These are phyloP conservation scores for Botrytis byssoidea DNA, from an alignment of 2,329 filamentous ascomycete species.

Conservation along the genomic window DNA sequence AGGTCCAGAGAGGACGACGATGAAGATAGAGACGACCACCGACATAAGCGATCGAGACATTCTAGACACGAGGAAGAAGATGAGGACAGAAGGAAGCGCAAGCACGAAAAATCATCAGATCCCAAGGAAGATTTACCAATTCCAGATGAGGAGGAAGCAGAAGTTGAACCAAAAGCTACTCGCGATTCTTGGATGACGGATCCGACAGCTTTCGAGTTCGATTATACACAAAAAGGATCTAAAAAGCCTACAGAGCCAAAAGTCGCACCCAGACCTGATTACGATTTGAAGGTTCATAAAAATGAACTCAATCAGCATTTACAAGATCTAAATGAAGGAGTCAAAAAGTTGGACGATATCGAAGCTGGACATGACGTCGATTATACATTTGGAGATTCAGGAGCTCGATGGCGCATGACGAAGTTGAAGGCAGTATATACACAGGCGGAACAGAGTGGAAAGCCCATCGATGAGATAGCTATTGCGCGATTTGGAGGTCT, in stretches of 20 bases:
- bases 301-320: conserved; percentile 78
- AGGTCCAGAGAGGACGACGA: conserved; percentile 34
- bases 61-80: conserved; percentile 40
- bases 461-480: conserved; percentile 78
- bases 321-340: conserved; percentile 54
- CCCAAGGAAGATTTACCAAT: conserved; percentile 52
- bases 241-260: conserved; percentile 52
- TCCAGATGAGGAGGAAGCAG: conserved; percentile 50
- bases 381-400: conserved; percentile 86
- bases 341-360: conserved; percentile 51
- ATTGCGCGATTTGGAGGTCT: conserved; percentile 78
- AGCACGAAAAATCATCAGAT: conserved; percentile 46
- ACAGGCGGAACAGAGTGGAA: conserved; percentile 69
- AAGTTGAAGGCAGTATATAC: conserved; percentile 85
- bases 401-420: conserved; percentile 94
- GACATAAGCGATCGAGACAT: conserved; percentile 60
- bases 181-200: conserved; percentile 96
- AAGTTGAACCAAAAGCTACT: conserved; percentile 40
- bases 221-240: conserved; percentile 68
- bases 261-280: conserved; percentile 36
- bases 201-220: conserved; percentile 76
- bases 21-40: conserved; percentile 47
- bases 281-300: conserved; percentile 57
- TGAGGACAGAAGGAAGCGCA: conserved; percentile 35
- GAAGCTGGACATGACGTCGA: conserved; percentile 61